phyloP scores from a whole-genome alignment of 768 basidiomycete species.

The Phylloporus scabripes region DNA sequence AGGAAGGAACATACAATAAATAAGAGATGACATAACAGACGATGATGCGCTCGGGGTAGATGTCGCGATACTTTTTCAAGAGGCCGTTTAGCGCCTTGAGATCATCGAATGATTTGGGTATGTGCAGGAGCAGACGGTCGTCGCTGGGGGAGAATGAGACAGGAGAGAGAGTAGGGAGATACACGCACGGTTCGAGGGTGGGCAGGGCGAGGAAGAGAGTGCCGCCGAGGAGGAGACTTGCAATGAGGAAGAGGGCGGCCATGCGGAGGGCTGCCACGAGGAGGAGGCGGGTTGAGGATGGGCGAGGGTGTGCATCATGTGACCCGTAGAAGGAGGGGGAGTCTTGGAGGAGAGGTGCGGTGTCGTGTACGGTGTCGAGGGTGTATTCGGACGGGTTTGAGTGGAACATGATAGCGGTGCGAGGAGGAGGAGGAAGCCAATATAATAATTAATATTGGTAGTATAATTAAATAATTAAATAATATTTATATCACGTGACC shows the following conservation, averaged over 20 bases:
- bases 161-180: neutral
- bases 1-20: slow-evolving; percentile 66
- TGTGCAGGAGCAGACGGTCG: slow-evolving; percentile 69
- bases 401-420: slow-evolving; percentile 19
- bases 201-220: slow-evolving; percentile 81
- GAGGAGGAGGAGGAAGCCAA: neutral
- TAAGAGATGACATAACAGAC: slow-evolving; percentile 86
- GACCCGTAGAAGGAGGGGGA: slow-evolving; percentile 47
- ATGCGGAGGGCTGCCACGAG: slow-evolving; percentile 82
- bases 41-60: slow-evolving; percentile 80
- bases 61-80: slow-evolving; percentile 87
- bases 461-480: neutral
- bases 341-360: slow-evolving; percentile 29
- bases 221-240: slow-evolving; percentile 65
- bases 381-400: slow-evolving; percentile 53
- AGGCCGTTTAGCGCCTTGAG: slow-evolving; percentile 80
- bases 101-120: slow-evolving; percentile 86
- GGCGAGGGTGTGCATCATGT: slow-evolving; percentile 31
- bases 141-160: slow-evolving; percentile 41
- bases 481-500: slow-evolving; percentile 16
- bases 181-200: slow-evolving; percentile 65
- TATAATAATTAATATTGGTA: too few relatives aligned
- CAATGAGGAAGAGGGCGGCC: slow-evolving; percentile 66
- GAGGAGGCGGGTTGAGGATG: slow-evolving; percentile 54
- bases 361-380: slow-evolving; percentile 49